Percentiles rank a stretch among this genome's conserved stretches.
These are phyloP conservation scores for Harringtonia lauricola DNA, from an alignment of 2,329 filamentous ascomycete species.

Conservation along the genomic window DNA sequence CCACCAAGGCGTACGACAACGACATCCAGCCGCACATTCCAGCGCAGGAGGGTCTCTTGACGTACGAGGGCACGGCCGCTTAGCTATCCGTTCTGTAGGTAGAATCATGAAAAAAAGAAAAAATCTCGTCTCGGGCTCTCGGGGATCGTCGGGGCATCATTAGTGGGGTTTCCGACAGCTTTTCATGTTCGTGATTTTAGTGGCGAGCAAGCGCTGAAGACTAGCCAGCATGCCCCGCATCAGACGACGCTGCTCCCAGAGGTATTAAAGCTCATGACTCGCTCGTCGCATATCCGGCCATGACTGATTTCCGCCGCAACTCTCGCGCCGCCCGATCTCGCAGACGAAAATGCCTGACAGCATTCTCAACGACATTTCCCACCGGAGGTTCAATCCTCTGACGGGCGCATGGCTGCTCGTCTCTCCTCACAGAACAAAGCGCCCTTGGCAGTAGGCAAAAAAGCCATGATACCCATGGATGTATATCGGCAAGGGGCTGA, in stretches of 20 bases:
- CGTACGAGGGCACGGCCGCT: slow-evolving; percentile 4
- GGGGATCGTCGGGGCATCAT: no score
- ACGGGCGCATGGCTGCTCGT: slow-evolving; percentile 88
- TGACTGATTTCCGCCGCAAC: no score
- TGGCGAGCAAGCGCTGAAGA: no score
- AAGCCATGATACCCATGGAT: no score
- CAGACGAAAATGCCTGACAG: slow-evolving; percentile 52
- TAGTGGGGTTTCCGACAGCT: no score
- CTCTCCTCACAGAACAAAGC: slow-evolving; percentile 90
- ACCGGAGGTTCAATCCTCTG: slow-evolving; percentile 86
- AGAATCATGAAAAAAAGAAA: no score
- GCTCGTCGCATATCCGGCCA: no score
- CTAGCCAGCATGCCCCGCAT: no score
- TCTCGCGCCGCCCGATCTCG: neutral
- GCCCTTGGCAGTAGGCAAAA: slow-evolving; percentile 83
- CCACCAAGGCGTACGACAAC: slow-evolving; percentile 4
- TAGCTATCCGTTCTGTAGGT: no score
- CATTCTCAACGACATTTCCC: slow-evolving; percentile 90
- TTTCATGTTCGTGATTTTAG: no score
- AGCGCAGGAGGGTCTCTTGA: slow-evolving; percentile 3
- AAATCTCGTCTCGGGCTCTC: neutral
- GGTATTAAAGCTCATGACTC: no score
- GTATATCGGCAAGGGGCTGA: neutral
- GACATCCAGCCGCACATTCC: slow-evolving; percentile 8
- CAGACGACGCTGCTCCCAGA: no score